Base-by-base conservation (phyloP, 257 asterid genomes). In the Fraxinus pennsylvanica region DNA sequence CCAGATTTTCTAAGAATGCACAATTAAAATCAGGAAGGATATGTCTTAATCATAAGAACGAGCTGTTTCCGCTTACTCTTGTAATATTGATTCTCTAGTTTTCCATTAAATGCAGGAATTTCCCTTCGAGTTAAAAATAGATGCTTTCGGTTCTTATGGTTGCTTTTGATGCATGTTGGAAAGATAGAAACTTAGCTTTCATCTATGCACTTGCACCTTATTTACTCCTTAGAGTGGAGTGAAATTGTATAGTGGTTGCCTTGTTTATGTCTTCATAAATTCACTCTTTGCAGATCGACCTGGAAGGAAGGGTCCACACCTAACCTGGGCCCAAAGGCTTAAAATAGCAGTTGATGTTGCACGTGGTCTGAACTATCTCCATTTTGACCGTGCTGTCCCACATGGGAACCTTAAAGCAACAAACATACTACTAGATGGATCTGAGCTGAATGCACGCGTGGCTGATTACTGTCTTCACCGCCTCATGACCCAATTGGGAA, bases 291-390 rank as follows among this genome's bases (percentile, higher is more conserved):
- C 97, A 95, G 99, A 95, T 84, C 93, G 97, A 3, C 97, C 96
- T 3, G 98, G 97, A 83, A 84, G 99, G 84, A 95, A 88, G 73
- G 96, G 92, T 13, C 92, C 90, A 6, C 89, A 93, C 9, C 75
- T 95, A 52, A 85, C 92, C n/a, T 95, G 98, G 99, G 84, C 94
- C 1, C 99, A 89, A 67, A 84, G 99, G 82, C 96, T 95, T 75
- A 95, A 95, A 73, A 90, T 95, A 77, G 94, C 97, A 66, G 98
- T 95, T 22, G 99, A 95, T 59, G 76, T 93, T 74, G 99, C 97
- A 77, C 97, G 99, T 79, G 98, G 99, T 90, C 93, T 95, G 78
- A 95, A 95, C 83, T 95, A 95, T 87, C 99, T 95, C 92, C 97
- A 95, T 91, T 93, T 95, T 63, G 99, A 95, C 86, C 91, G 97